Conservation (phyloP, 768 basidiomycete genomes). For the Agaricus sinodeliciosus region DNA sequence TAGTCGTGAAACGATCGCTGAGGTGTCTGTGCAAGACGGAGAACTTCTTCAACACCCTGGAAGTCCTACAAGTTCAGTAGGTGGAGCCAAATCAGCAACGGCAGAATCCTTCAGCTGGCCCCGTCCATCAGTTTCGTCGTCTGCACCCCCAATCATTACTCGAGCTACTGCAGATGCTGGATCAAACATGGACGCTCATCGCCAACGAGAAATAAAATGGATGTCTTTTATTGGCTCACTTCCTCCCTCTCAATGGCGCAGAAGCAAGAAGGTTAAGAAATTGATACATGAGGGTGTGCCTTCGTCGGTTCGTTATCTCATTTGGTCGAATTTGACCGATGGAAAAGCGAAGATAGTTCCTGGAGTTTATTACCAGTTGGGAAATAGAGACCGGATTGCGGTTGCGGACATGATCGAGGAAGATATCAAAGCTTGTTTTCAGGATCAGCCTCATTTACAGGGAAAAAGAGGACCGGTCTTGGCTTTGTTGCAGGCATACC, state of each 20-base stretch:
- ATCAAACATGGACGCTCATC: constrained; percentile 54
- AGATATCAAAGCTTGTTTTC: constrained; percentile 50
- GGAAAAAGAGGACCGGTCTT: constrained; percentile 50
- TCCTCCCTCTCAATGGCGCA: constrained; percentile 57
- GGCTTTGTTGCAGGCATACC: constrained; percentile 62
- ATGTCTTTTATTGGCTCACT: constrained; percentile 52
- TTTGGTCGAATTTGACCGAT: constrained; percentile 79
- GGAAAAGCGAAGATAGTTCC: constrained; percentile 65
- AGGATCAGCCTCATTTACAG: constrained; percentile 51
- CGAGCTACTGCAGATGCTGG: constrained; percentile 24
- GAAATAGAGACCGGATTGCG: constrained; percentile 39
- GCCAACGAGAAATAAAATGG: constrained; percentile 75
- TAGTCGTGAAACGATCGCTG: constrained; percentile 27
- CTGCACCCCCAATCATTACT: background rate
- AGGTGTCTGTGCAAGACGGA: constrained; percentile 14
- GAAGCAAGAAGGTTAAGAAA: constrained; percentile 74
- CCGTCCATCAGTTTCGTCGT: background rate
- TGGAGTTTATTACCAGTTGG: constrained; percentile 18
- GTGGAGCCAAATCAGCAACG: constrained; percentile 18
- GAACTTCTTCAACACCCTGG: constrained; percentile 26
- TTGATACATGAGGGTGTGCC: constrained; percentile 76
- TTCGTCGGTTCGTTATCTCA: constrained; percentile 74
- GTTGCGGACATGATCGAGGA: constrained; percentile 45
- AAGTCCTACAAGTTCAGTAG: constrained; percentile 36
- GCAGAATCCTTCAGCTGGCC: constrained; percentile 8